Base-by-base conservation (phyloP, 2,329 filamentous ascomycete genomes). In the Alternaria panax region DNA sequence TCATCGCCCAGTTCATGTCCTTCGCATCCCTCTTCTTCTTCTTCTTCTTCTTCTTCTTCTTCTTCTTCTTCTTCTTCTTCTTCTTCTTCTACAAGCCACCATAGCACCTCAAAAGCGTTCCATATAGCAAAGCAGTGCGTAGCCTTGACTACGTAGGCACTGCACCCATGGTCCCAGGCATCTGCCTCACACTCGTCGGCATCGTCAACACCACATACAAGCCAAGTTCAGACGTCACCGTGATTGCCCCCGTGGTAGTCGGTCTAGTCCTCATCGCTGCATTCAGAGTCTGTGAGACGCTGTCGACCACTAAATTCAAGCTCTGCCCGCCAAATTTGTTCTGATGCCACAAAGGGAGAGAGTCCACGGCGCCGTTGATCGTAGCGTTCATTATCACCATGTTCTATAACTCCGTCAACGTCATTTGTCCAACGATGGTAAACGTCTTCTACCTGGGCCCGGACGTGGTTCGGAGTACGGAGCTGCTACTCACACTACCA, bases 391-490 rank as follows among this genome's bases (percentile, higher is more conserved):
- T 85, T 52, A 77, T 84, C 30, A 84, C 80, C 54, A 85, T 85
- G 82, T 84, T 84, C 68, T 85, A 84, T 71, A 84, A 84, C 68
- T 79, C 78, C 20, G 79, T 78, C 42, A 82, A 80, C 62, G 79
- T 84, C 48, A 72, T 84, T 25, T 84, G 78, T 62, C 65, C 82
- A 0, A 81, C 80, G 11, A 84, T 84, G 82, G 83, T 83, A 41
- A 77, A 75, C 25, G 74, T 78, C 1, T 82, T 82, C 66, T 84
- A 79, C 61, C 76, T 78, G 6, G 71, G 75, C 24, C 72, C 73
- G 14, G 75, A 67, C 6, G 71, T 70, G 0, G 58, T 64, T 4
- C 62, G 67, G 20, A 66, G 70, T 70, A 66, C 78, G 67, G 73
- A 72, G 62, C 36, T 76, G 74, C 54, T 73, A 60, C 70, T 85